A percentile compares a stretch with the other conserved stretches of the same genome.
These are phyloP conservation scores for Lipomyces orientalis DNA, from an alignment of 805 yeast genomes.

Conservation along the genomic window DNA sequence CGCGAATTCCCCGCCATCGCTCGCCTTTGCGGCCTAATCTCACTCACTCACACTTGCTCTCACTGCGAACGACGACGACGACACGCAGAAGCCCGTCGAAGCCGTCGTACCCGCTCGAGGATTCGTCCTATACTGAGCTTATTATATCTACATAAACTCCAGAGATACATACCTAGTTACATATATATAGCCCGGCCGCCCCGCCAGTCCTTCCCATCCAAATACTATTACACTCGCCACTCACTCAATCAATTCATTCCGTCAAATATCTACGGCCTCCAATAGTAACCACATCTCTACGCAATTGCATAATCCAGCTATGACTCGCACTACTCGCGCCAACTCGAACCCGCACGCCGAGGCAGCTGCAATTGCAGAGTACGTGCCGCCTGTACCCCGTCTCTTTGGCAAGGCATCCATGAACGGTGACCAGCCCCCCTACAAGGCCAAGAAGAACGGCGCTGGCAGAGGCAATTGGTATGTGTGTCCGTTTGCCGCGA, in stretches of 20 bases:
- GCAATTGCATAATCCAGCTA: slow-evolving; percentile 1
- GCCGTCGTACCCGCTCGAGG: neutral
- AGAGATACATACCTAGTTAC: too few relatives aligned
- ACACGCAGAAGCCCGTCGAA: neutral
- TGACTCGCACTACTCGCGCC: slow-evolving; percentile 36
- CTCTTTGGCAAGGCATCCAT: slow-evolving; percentile 37
- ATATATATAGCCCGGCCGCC: too few relatives aligned
- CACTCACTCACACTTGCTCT: neutral
- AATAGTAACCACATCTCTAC: neutral
- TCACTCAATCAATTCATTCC: neutral
- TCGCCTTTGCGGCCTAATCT: neutral
- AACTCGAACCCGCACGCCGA: slow-evolving; percentile 22
- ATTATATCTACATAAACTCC: too few relatives aligned
- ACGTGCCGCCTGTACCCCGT: slow-evolving; percentile 29
- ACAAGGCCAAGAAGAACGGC: slow-evolving; percentile 39
- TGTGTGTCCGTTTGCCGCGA: slow-evolving; percentile 4
- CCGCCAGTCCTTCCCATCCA: too few relatives aligned
- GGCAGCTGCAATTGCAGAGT: slow-evolving; percentile 5
- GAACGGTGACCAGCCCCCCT: slow-evolving; percentile 23
- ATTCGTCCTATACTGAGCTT: too few relatives aligned
- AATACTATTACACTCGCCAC: neutral
- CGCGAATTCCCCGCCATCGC: neutral
- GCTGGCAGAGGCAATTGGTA: slow-evolving; percentile 42
- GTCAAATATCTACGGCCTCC: neutral
- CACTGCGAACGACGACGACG: too few relatives aligned